These are phyloP conservation scores for Corinectria fuckeliana DNA, from an alignment of 2,329 filamentous ascomycete species.

Conservation along the genomic window DNA sequence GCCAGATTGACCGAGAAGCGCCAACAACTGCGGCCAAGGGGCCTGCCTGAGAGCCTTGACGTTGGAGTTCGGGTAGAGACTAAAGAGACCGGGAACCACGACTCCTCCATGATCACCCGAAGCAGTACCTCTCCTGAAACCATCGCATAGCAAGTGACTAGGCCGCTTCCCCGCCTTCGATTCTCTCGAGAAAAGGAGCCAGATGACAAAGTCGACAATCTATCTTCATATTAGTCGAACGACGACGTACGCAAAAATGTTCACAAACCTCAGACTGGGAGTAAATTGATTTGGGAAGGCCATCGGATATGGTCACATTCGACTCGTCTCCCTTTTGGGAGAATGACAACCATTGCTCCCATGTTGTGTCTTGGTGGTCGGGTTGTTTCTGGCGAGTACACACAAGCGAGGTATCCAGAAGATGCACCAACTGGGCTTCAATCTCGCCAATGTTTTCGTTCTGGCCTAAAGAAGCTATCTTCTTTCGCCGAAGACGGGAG, in stretches of 20 bases:
- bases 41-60: conserved; percentile 70
- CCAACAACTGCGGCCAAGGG: conserved; percentile 79
- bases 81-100: conserved; percentile 70
- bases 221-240: conserved; percentile 46
- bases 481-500: conserved; percentile 68
- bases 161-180: conserved; percentile 57
- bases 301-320: conserved; percentile 58
- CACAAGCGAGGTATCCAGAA: conserved; percentile 76
- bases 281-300: conserved; percentile 51
- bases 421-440: conserved; percentile 54
- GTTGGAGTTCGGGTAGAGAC: conserved; percentile 71
- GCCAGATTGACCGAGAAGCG: conserved; percentile 75
- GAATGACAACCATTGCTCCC: conserved; percentile 65
- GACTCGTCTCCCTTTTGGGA: conserved; percentile 69
- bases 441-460: conserved; percentile 34
- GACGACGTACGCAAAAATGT: neutral
- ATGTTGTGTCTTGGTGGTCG: conserved; percentile 48
- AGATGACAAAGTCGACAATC: conserved; percentile 81
- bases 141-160: conserved; percentile 82
- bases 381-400: conserved; percentile 52
- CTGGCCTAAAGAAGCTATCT: conserved; percentile 56
- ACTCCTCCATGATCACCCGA: conserved; percentile 42
- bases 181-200: conserved; percentile 72
- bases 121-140: conserved; percentile 65
- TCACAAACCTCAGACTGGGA: conserved; percentile 68